These are phyloP conservation scores for Aegilops longissima DNA, from an alignment of 176 grass and related monocot genomes.

Conservation along the genomic window DNA sequence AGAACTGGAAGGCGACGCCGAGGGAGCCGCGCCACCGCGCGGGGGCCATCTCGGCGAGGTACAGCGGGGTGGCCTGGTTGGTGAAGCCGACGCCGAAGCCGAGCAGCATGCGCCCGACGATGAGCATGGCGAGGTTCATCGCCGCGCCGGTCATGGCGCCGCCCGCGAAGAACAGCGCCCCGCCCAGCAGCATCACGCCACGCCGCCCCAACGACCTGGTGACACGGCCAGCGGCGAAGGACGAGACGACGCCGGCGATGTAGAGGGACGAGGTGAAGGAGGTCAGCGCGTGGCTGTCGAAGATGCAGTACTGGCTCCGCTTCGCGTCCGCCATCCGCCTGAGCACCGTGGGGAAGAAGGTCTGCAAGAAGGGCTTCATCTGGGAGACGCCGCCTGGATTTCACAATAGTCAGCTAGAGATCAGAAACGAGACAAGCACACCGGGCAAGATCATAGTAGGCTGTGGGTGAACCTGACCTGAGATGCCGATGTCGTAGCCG, in stretches of 20 bases:
- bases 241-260: constrained; percentile 52
- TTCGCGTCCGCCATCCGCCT: constrained; percentile 37
- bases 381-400: neutral
- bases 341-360: constrained; percentile 46
- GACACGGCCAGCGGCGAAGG: constrained; percentile 48
- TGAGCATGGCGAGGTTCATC: constrained; percentile 19
- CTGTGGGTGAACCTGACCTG: constrained; percentile 25
- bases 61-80: constrained; percentile 32
- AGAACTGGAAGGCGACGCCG: constrained; percentile 65
- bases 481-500: constrained; percentile 76
- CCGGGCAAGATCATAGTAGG: neutral
- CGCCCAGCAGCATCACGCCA: constrained; percentile 37
- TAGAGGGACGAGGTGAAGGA: constrained; percentile 75
- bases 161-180: neutral
- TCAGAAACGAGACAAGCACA: neutral
- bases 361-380: neutral
- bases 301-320: constrained; percentile 55
- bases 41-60: constrained; percentile 72
- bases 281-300: constrained; percentile 58
- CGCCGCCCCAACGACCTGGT: constrained; percentile 60
- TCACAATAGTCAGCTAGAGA: neutral
- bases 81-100: constrained; percentile 13
- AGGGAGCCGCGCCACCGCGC: constrained; percentile 65
- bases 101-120: neutral
- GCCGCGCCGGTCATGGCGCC: constrained; percentile 10